These are phyloP conservation scores for Monosporascus sp. DNA, from an alignment of 2,329 filamentous ascomycete genomes.

Conservation along the genomic window DNA sequence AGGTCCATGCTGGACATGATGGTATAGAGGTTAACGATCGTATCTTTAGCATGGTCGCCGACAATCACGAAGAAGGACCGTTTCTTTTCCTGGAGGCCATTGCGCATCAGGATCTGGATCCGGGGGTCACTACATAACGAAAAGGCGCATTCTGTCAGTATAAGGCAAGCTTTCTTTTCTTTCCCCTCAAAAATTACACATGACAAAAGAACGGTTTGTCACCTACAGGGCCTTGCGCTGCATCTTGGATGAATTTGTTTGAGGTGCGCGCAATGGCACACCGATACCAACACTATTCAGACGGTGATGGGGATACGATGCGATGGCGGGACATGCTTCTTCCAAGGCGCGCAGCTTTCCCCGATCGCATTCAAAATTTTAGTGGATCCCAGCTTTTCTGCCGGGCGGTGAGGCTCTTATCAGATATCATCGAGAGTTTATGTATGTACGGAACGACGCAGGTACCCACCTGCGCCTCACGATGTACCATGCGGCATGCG, in stretches of 20 bases:
- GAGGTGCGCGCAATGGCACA: not conserved
- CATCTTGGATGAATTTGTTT: slow-evolving; percentile 13
- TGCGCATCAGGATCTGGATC: slow-evolving; percentile 85
- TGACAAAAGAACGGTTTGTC: too few relatives aligned
- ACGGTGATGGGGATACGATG: too few relatives aligned
- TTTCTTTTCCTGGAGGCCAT: slow-evolving; percentile 93
- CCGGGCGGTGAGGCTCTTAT: slow-evolving; percentile 16
- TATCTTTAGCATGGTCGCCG: slow-evolving; percentile 90
- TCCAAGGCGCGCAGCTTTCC: not conserved
- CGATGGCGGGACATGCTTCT: too few relatives aligned
- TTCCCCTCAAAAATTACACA: too few relatives aligned
- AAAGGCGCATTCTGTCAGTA: not conserved
- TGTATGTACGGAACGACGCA: too few relatives aligned
- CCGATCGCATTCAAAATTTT: slow-evolving; percentile 17
- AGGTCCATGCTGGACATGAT: slow-evolving; percentile 88
- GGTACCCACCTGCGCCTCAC: too few relatives aligned
- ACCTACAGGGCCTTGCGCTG: slow-evolving; percentile 25
- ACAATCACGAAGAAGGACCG: slow-evolving; percentile 97
- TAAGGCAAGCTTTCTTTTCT: not conserved
- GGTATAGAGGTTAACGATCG: slow-evolving; percentile 90
- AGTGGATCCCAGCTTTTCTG: slow-evolving; percentile 20
- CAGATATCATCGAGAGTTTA: too few relatives aligned
- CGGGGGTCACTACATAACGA: slow-evolving; percentile 65
- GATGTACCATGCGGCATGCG: too few relatives aligned
- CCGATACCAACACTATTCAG: not conserved